Evolutionary conservation across 768 basidiomycete species (phyloP), one percentile per base, ranked within the genome.

Genomic region (Astraeus odoratus): DNA sequence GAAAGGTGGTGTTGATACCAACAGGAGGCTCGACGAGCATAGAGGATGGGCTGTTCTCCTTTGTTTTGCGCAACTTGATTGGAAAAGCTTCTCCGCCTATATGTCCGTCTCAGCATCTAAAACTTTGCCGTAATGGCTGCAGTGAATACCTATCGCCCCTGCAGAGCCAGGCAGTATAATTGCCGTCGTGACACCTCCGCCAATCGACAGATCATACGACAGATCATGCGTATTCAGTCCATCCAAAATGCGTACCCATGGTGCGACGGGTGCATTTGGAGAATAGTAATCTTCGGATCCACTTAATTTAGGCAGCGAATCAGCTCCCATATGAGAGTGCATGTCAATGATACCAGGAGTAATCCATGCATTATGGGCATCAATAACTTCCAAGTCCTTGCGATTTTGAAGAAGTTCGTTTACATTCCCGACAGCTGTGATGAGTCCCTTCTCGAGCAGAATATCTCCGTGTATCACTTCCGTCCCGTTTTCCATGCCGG

Each of bases 1-100:
- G 49, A 13, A 63, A 57, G 0, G 70, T 52, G 29, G 63, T 62
- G 41, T 77, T 67, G 43, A 81, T 61, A 25, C 71, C 66, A 49
- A 73, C 78, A 0, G 89, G 87, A 0, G 86, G 80, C 41, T 93
- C 89, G 13, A 92, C 68, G 3, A 87, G 69, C 67, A 81, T 76
- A 0, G 81, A 76, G 13, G 75, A 75, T 0, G 81, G 73, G 0
- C 83, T 81, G n/a, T 79, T 73, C 56, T 86, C 86, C 0, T 65
- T 52, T 0, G 86, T 90, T n/a, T 71, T 69, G 20, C 89, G 73
- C 3, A 85, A 59, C 58, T 91, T 91, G 57, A 90, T 85, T 3
- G 79, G 67, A 57, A 86, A 88, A 0, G 84, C 83, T 54, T 87
- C 86, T 16, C 87, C 87, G 35, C 84, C 85, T 82, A 38, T 26